These are phyloP conservation scores for Teunomyces pallodes DNA, from an alignment of 805 yeast genomes.

Conservation along the genomic window DNA sequence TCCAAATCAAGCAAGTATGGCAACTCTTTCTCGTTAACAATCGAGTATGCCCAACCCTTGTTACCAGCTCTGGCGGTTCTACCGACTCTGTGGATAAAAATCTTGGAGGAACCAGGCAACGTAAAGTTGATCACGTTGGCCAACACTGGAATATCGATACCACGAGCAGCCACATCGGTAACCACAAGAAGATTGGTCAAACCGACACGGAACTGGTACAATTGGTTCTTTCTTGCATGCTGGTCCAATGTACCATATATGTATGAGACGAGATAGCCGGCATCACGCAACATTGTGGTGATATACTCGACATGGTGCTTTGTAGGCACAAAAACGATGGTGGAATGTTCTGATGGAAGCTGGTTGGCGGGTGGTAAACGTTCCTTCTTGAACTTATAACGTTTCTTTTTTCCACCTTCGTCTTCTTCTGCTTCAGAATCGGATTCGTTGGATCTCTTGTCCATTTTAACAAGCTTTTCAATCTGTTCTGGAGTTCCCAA, in stretches of 20 bases:
- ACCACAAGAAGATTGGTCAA: conserved; percentile 85
- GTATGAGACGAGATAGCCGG: conserved; percentile 85
- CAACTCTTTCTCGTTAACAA: conserved; percentile 78
- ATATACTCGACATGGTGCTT: conserved; percentile 97
- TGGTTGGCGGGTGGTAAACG: conserved; percentile 77
- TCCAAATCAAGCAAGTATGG: conserved; percentile 91
- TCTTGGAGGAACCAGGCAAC: conserved; percentile 87
- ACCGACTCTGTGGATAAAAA: conserved; percentile 96
- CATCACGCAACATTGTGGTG: conserved; percentile 61
- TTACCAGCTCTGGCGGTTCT: conserved; percentile 99
- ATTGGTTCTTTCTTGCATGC: conserved; percentile 86
- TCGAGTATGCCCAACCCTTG: conserved; percentile 95
- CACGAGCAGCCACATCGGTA: conserved; percentile 98
- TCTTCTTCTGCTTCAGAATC: conserved; percentile 51
- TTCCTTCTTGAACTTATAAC: conserved; percentile 45
- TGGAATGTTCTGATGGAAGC: conserved; percentile 80
- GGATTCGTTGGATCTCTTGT: conserved; percentile 48
- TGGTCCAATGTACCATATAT: conserved; percentile 96
- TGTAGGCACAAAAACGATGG: conserved; percentile 94
- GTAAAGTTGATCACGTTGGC: conserved; percentile 93
- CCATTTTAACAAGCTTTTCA: conserved; percentile 48
- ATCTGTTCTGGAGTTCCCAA: conserved; percentile 69
- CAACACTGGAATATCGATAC: conserved; percentile 95
- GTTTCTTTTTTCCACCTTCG: conserved; percentile 30
- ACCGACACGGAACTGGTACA: conserved; percentile 82